A percentile compares a stretch with the other conserved stretches of the same genome.
These are phyloP conservation scores for Stephania japonica DNA, from an alignment of 164 flowering plant species.

Conservation along the genomic window DNA sequence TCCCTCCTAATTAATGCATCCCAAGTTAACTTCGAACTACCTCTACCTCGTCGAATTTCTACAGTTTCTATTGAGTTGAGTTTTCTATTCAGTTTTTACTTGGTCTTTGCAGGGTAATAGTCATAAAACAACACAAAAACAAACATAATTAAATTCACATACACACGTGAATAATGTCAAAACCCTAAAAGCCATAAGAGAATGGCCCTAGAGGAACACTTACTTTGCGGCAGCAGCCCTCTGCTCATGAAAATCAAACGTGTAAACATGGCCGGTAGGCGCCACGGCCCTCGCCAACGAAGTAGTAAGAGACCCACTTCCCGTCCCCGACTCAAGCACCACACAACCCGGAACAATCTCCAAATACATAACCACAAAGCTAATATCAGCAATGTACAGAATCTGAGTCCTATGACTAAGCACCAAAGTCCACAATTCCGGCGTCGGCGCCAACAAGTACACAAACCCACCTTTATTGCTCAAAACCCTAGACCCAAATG, in stretches of 20 bases:
- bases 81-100: too few relatives aligned
- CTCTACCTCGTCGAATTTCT: too few relatives aligned
- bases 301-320: constrained; percentile 78
- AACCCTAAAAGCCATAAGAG: not conserved
- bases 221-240: constrained; percentile 87
- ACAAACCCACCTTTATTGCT: constrained; percentile 76
- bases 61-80: too few relatives aligned
- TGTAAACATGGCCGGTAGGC: constrained; percentile 78
- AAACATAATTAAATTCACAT: not conserved
- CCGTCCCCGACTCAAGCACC: constrained; percentile 89
- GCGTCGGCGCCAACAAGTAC: constrained; percentile 81
- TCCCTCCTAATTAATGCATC: too few relatives aligned
- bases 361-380: constrained; percentile 68
- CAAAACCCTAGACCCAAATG: constrained; percentile 73
- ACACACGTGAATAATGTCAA: not conserved
- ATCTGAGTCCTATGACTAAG: constrained; percentile 94
- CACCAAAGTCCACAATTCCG: constrained; percentile 89
- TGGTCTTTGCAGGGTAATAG: not conserved
- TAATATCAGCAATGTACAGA: constrained; percentile 83
- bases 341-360: constrained; percentile 81
- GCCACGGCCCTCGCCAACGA: constrained; percentile 89
- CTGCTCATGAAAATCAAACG: constrained; percentile 91
- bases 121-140: not conserved
- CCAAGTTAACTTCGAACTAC: too few relatives aligned
- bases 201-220: not conserved